phyloP scores from a whole-genome alignment of 164 flowering plant species.

The Malania oleifera region DNA sequence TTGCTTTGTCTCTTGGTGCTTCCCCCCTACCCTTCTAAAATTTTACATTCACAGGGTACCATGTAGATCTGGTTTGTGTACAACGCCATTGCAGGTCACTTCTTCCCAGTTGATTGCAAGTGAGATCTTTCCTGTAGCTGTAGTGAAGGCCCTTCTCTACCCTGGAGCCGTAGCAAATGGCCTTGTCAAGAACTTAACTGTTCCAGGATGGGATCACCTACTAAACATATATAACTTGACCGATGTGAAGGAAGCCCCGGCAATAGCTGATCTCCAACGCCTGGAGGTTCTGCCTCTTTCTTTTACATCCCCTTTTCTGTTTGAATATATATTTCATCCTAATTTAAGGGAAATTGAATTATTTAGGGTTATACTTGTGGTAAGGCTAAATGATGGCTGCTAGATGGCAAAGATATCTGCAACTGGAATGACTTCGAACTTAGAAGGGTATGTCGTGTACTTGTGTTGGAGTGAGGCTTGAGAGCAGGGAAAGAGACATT shows the following conservation, averaged over 20 bases:
- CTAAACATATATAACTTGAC: conserved; percentile 73
- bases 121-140: conserved; percentile 62
- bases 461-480: no score
- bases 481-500: no score
- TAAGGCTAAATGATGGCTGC: no score
- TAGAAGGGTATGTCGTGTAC: no score
- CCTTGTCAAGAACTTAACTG: conserved; percentile 45
- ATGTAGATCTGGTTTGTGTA: conserved; percentile 75
- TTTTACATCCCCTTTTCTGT: neutral
- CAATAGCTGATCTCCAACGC: conserved; percentile 74
- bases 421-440: no score
- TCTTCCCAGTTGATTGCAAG: conserved; percentile 81
- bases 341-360: neutral
- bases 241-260: conserved; percentile 59
- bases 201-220: conserved; percentile 69
- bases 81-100: conserved; percentile 71
- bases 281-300: conserved; percentile 56
- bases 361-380: no score
- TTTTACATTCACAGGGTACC: conserved; percentile 45
- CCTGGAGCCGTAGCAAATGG: conserved; percentile 71
- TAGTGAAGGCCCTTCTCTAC: conserved; percentile 68
- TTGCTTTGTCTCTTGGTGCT: neutral
- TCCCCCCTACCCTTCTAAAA: no score
- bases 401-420: no score
- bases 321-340: neutral